Percentiles rank a stretch among this genome's conserved stretches.
Evolutionary conservation across 345 rosid species (phyloP).

Genomic region (Toxicodendron radicans): DNA sequence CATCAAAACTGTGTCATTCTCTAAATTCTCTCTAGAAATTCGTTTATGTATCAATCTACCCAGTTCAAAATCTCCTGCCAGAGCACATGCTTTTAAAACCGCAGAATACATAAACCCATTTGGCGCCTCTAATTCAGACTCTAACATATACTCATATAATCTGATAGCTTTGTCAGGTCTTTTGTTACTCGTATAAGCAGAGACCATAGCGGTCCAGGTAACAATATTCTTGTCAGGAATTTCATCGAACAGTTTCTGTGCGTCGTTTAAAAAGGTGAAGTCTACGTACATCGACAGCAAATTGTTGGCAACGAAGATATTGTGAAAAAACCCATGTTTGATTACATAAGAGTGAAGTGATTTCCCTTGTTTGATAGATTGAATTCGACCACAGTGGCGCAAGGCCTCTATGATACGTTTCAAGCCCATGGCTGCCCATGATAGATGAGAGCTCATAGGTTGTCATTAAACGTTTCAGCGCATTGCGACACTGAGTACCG

Average conservation of each 20-base stretch:
- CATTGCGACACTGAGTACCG: no score
- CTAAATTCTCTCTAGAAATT: conserved; percentile 37
- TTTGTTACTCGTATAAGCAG: conserved; percentile 42
- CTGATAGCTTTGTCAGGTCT: conserved; percentile 46
- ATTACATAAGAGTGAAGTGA: conserved; percentile 42
- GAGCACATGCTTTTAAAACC: conserved; percentile 63
- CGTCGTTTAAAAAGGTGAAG: conserved; percentile 32
- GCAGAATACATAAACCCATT: conserved; percentile 67
- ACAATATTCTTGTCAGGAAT: conserved; percentile 56
- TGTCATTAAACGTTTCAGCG: background rate
- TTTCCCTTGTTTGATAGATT: conserved; percentile 46
- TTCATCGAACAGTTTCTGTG: conserved; percentile 60
- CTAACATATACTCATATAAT: conserved; percentile 44
- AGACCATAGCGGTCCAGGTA: conserved; percentile 64
- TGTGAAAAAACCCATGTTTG: conserved; percentile 38
- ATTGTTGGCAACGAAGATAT: conserved; percentile 48
- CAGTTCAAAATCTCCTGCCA: conserved; percentile 51
- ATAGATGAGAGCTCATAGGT: background rate
- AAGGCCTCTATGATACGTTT: conserved; percentile 42
- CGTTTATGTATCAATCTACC: conserved; percentile 54
- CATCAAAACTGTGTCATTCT: conserved; percentile 57
- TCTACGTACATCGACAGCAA: conserved; percentile 47
- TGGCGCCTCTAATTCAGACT: conserved; percentile 36
- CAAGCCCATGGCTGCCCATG: conserved; percentile 38
- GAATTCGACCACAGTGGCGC: conserved; percentile 55